phyloP scores from a whole-genome alignment of 495 filamentous ascomycete species.

The Niebla homalea region DNA sequence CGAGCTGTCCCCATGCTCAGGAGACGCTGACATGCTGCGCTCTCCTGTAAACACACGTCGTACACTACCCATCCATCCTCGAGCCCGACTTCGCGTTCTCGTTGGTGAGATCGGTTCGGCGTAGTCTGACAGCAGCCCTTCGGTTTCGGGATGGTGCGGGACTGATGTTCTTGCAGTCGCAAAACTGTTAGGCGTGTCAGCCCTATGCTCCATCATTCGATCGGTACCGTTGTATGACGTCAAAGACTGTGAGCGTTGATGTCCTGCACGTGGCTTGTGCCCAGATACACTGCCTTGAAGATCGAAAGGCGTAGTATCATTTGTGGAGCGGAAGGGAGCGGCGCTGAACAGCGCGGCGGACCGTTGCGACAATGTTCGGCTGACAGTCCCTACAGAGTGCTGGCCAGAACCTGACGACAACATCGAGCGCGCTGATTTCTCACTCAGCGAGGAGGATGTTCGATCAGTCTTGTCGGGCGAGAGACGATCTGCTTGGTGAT shows the following conservation, averaged over 20 bases:
- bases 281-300: constrained; percentile 12
- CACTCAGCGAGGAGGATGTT: constrained; percentile 44
- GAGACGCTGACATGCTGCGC: constrained; percentile 23
- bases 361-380: constrained; percentile 24
- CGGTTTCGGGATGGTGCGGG: constrained; percentile 52
- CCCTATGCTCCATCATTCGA: constrained; percentile 12
- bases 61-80: constrained; percentile 43
- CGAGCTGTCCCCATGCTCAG: constrained; percentile 7
- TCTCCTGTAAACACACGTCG: constrained; percentile 38
- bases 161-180: constrained; percentile 51
- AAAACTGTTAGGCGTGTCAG: constrained; percentile 45
- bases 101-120: constrained; percentile 22
- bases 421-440: constrained; percentile 27
- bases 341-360: constrained; percentile 16
- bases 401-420: constrained; percentile 20
- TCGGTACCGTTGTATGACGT: constrained; percentile 14
- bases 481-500: constrained; percentile 20
- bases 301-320: constrained; percentile 8
- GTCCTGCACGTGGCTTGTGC: constrained; percentile 3
- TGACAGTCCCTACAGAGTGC: constrained; percentile 16
- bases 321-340: constrained; percentile 11
- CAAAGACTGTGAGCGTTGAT: constrained; percentile 9
- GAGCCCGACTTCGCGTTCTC: constrained; percentile 25
- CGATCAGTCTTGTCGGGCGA: constrained; percentile 41
- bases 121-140: constrained; percentile 36